Conservation (phyloP, 495 filamentous ascomycete species). For the Pyrenula aspistea region DNA sequence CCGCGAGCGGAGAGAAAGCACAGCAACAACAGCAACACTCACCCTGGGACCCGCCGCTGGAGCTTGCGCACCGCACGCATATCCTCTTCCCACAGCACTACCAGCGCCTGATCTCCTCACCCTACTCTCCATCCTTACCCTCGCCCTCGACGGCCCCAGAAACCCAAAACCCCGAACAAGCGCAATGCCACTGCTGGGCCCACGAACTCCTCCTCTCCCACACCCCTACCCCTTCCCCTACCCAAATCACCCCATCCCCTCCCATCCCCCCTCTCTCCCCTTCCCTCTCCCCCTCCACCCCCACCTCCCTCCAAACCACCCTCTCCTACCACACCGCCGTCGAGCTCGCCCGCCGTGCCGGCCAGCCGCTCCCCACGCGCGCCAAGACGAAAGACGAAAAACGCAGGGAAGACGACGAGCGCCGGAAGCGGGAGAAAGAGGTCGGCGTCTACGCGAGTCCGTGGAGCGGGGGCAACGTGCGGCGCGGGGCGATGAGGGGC, state of each 20-base stretch:
- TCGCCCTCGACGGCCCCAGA: no score
- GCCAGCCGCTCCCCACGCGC: not conserved
- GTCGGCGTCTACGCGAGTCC: not conserved
- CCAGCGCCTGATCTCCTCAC: not conserved
- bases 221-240: not conserved
- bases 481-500: not conserved
- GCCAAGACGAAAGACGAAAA: not conserved
- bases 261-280: not conserved
- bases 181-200: not conserved
- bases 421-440: not conserved
- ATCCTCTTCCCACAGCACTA: not conserved
- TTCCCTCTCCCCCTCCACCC: not conserved
- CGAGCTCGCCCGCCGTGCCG: conserved; percentile 2
- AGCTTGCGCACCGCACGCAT: not conserved
- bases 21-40: not conserved
- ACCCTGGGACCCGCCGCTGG: not conserved
- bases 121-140: not conserved
- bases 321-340: conserved; percentile 1
- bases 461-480: not conserved
- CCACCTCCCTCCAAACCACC: not conserved
- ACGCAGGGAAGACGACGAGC: not conserved
- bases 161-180: not conserved
- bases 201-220: not conserved
- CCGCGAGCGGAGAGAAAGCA: no score
- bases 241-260: not conserved